Percentiles rank a stretch among this genome's conserved stretches.
Evolutionary conservation across 2,329 filamentous ascomycete species (phyloP).

Genomic region (Fusarium fracticaudum): DNA sequence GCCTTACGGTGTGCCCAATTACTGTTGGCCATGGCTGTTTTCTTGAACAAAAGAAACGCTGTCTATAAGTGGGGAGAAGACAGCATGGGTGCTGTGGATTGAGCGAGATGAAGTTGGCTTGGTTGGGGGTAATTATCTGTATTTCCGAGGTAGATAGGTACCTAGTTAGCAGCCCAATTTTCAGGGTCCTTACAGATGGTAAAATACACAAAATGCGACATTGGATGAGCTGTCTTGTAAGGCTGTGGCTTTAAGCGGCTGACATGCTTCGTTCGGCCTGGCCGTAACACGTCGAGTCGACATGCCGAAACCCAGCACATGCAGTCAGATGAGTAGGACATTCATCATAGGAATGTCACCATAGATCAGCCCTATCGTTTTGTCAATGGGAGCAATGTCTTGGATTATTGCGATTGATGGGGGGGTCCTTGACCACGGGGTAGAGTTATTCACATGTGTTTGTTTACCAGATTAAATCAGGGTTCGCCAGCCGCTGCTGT

Average conservation of each 20-base stretch:
- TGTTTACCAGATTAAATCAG: background rate
- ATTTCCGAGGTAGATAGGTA: background rate
- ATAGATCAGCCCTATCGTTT: constrained; percentile 6
- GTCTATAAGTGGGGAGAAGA: constrained; percentile 5
- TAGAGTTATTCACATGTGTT: background rate
- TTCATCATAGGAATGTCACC: background rate
- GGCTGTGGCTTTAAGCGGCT: constrained; percentile 33
- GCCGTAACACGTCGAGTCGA: constrained; percentile 17
- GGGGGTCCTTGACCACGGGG: background rate
- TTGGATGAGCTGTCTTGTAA: constrained; percentile 7
- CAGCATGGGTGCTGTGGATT: constrained; percentile 2
- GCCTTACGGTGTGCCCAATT: background rate
- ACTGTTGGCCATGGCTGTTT: background rate
- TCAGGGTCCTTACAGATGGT: background rate
- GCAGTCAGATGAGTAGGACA: constrained; percentile 36
- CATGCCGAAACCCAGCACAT: constrained; percentile 3
- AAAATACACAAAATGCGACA: background rate
- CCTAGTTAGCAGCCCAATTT: constrained; percentile 5
- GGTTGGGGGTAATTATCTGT: background rate
- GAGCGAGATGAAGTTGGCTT: constrained; percentile 24
- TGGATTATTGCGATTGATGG: constrained; percentile 1
- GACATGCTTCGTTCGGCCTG: constrained; percentile 36
- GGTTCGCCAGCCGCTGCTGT: background rate
- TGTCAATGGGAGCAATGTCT: background rate
- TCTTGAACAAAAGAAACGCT: background rate